Percentiles rank a stretch among this genome's conserved stretches.
Conservation (phyloP, 345 rosid genomes). For the Sonneratia caseolaris region DNA sequence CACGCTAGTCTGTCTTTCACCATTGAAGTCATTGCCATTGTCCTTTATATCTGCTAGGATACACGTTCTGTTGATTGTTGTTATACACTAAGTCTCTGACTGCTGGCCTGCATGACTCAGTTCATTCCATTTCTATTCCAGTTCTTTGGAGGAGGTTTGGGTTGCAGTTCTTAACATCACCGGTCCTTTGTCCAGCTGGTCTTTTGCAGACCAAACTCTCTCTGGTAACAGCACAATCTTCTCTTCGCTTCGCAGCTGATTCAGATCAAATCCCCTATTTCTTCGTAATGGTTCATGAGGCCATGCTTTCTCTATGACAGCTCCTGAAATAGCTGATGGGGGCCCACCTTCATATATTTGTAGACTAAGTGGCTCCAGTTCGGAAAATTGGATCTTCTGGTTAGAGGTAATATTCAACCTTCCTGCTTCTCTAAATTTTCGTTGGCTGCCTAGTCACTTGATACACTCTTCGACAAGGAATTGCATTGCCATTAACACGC, state of each 20-base stretch:
- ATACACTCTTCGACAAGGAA: not conserved
- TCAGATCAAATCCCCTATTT: conserved; percentile 1
- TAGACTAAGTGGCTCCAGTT: conserved; percentile 67
- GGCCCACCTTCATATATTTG: conserved; percentile 78
- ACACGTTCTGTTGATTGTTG: too few relatives aligned
- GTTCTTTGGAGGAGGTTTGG: conserved; percentile 84
- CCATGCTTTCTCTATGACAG: conserved; percentile 29
- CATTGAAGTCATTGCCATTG: too few relatives aligned
- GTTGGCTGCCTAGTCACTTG: not conserved
- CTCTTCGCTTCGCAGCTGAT: not conserved
- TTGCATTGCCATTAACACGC: not conserved
- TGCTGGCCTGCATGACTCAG: too few relatives aligned
- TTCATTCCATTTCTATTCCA: conserved; percentile 21
- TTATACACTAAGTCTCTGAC: too few relatives aligned
- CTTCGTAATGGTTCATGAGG: not conserved
- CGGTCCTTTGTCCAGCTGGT: conserved; percentile 89
- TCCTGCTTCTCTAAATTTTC: not conserved
- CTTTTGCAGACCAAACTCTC: conserved; percentile 64
- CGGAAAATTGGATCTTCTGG: conserved; percentile 87
- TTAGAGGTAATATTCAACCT: conserved; percentile 44
- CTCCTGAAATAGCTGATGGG: conserved; percentile 43
- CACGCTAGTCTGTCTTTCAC: too few relatives aligned
- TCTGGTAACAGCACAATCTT: conserved; percentile 36
- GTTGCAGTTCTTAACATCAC: conserved; percentile 86
- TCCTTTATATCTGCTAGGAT: too few relatives aligned